Percentiles rank a stretch among this genome's conserved stretches.
Conservation (phyloP, 768 basidiomycete species). For the Epithele typhae region DNA sequence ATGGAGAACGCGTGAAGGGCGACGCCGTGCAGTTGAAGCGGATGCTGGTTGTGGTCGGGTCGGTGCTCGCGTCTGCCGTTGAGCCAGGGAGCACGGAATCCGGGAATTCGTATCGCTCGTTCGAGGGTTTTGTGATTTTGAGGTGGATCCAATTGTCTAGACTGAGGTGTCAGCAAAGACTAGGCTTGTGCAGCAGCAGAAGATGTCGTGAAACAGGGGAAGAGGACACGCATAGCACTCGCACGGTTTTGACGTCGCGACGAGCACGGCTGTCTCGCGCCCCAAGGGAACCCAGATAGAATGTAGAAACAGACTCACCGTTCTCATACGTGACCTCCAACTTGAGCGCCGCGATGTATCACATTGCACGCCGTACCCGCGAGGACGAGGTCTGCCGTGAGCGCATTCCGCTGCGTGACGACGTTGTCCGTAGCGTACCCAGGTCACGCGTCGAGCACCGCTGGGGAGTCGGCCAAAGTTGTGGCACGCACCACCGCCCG, state of each 20-base stretch:
- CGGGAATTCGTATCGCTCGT: conserved; percentile 59
- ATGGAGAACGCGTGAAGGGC: conserved; percentile 63
- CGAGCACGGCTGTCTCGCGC: no score
- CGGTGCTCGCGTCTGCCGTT: conserved; percentile 19
- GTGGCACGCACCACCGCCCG: conserved; percentile 19
- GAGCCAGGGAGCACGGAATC: conserved; percentile 58
- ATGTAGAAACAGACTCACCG: conserved; percentile 28
- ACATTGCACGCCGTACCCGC: conserved; percentile 52
- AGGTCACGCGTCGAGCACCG: conserved; percentile 49
- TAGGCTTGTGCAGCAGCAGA: not conserved
- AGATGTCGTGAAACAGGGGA: no score
- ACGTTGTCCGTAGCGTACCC: conserved; percentile 54
- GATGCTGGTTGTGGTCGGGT: conserved; percentile 37
- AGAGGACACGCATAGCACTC: no score
- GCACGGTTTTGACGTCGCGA: no score
- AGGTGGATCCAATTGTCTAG: conserved; percentile 55
- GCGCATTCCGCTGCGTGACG: conserved; percentile 29
- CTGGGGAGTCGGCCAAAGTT: conserved; percentile 22
- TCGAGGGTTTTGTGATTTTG: conserved; percentile 52
- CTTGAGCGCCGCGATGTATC: conserved; percentile 45
- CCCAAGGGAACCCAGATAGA: no score
- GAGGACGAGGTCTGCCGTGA: conserved; percentile 51
- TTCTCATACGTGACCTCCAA: conserved; percentile 59
- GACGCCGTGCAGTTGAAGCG: conserved; percentile 54
- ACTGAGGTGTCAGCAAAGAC: no score